Evolutionary conservation across 768 basidiomycete species (phyloP).

Genomic region (Russula sp.): DNA sequence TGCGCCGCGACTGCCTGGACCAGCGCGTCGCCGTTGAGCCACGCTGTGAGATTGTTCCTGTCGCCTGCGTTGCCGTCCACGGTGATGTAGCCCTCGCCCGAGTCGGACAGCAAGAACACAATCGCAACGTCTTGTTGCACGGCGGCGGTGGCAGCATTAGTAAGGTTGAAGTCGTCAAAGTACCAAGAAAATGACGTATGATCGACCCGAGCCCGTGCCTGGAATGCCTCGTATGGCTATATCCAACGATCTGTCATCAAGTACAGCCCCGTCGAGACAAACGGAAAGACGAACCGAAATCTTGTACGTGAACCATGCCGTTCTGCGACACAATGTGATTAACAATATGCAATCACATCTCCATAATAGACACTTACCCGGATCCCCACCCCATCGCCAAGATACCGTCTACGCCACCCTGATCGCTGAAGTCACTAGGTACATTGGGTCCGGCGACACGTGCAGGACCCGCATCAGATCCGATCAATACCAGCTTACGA

Average conservation of each 20-base stretch:
- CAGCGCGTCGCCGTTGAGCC: constrained; percentile 31
- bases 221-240: constrained; percentile 76
- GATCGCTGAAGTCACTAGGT: constrained; percentile 37
- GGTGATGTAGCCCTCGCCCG: constrained; percentile 41
- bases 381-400: constrained; percentile 94
- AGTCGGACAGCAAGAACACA: constrained; percentile 38
- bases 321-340: constrained; percentile 33
- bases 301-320: constrained; percentile 71
- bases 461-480: constrained; percentile 44
- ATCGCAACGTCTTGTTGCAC: constrained; percentile 42
- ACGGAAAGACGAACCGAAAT: constrained; percentile 45
- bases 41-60: constrained; percentile 34
- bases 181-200: constrained; percentile 60
- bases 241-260: not conserved
- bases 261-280: not conserved
- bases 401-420: constrained; percentile 43
- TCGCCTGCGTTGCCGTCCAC: constrained; percentile 57
- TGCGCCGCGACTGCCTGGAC: constrained; percentile 55
- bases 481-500: constrained; percentile 52
- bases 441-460: constrained; percentile 40
- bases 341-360: too few species aligned
- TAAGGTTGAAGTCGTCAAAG: constrained; percentile 61
- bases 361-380: constrained; percentile 32
- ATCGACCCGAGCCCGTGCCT: constrained; percentile 58
- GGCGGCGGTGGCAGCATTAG: constrained; percentile 36